These are phyloP conservation scores for Agmasoma carcini DNA, from an alignment of 371 early-diverging fungal species.

Conservation along the genomic window DNA sequence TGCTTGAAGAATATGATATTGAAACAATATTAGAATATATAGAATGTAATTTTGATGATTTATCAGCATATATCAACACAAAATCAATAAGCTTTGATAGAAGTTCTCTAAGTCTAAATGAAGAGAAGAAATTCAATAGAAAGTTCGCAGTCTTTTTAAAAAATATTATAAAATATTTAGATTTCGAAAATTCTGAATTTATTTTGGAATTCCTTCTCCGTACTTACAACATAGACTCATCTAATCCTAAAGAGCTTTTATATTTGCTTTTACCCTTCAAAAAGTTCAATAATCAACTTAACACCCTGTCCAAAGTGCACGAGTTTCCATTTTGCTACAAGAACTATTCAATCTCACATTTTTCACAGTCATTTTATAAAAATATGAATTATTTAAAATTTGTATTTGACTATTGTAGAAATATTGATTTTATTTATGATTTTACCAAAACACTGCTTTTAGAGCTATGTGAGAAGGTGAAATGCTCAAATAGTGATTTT, in stretches of 20 bases:
- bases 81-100: conserved; percentile 36
- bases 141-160: conserved; percentile 30
- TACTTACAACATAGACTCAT: conserved; percentile 32
- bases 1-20: conserved; percentile 22
- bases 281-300: conserved; percentile 24
- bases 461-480: conserved; percentile 1
- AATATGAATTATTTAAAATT: conserved; percentile 18
- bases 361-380: conserved; percentile 16
- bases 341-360: conserved; percentile 7
- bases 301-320: neutral
- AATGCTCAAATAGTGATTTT: conserved; percentile 7
- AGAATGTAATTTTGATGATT: too few relatives aligned
- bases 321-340: conserved; percentile 7
- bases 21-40: conserved; percentile 30
- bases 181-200: conserved; percentile 9
- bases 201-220: conserved; percentile 38
- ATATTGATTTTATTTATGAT: conserved; percentile 7
- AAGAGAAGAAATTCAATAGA: conserved; percentile 35
- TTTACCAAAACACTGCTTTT: conserved; percentile 16
- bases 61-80: conserved; percentile 9
- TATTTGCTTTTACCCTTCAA: conserved; percentile 24
- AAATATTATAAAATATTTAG: conserved; percentile 2
- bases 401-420: conserved; percentile 32
- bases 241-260: conserved; percentile 33
- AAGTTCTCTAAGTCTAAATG: conserved; percentile 9